Base-by-base conservation (phyloP, 2,329 filamentous ascomycete species). In the Nemania sp. region DNA sequence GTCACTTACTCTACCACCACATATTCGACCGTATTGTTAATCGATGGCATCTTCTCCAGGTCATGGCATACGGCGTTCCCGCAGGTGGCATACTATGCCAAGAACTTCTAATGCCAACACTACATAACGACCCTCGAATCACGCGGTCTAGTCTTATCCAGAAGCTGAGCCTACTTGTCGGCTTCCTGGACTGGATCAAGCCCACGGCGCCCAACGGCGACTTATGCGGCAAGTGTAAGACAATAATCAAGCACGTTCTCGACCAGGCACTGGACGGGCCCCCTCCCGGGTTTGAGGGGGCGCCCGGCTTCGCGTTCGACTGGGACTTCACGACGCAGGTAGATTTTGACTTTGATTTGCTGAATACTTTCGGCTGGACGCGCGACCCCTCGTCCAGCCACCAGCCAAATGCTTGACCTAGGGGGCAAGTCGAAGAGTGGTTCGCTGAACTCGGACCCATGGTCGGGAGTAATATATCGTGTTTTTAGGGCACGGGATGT, bases 311-410 rank as follows among this genome's bases (percentile, higher is more conserved):
- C 1, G 60, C 60, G 12, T 67, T 74, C 2, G 72, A 77, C 17
- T 78, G 78, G 72, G 77, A 77, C 35, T 67, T 73, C 55, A 66
- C 69, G 21, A 66, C 67, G 54, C 59, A 71, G 45, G 43, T 71
- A 2, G 74, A 75, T 18, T 82, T 81, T 55, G 79, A 79, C 57
- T 81, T 81, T 57, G 79, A 81, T 56, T 70, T 82, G 35, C 64
- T 82, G 1, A 78, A 82, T 62, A 82, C 80, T 0, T 82, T 80
- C 67, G 78, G 80, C 57, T 82, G 79, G 79, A 65, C 80, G 17
- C 59, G 72, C n/a, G 70, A 72, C 3, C 63, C 64, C 15, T 53
- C 65, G 3, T 52, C 53, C 10, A 67, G 63, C 21, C 65, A 70
- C 20, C 65, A 71, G 47, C 65, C 51, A 15, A 57, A 62, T 52